Base-by-base conservation (phyloP, 768 basidiomycete species). In the Pleurotus pulmonarius region DNA sequence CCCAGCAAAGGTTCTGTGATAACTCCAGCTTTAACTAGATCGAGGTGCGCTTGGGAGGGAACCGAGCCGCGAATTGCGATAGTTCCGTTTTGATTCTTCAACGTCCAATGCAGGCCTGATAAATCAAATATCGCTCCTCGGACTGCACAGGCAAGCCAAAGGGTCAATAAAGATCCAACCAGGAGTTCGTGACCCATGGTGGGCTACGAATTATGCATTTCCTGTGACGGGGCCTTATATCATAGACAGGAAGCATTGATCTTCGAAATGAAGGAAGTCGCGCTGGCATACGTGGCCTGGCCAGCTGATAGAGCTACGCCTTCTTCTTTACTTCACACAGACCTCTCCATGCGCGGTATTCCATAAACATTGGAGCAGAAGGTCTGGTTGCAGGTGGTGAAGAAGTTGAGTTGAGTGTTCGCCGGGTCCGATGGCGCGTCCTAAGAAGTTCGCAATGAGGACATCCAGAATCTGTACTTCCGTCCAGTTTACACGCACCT, bases 31-130 rank as follows among this genome's bases (percentile, higher is more conserved):
- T 72, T 73, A 18, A 74, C 58, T 41, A 85, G 69, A 64, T 86
- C 81, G 45, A 83, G 68, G 58, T 85, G 82, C 4, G 70, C 77
- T 60, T 83, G 80, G 3, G 81, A 83, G 3, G 81, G 79, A 5
- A 83, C 70, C 3, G 70, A 67, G 16, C 73, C 81, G 4, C 82
- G 79, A 18, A 85, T 71, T n/a, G 73, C 70, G 41, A 84, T 79
- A 12, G 79, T 75, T 11, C 80, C 76, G 58, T 82, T 83, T 63
- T 75, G 69, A 63, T 83, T 83, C 58, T 69, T 73, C 46, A 85
- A 68, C 1, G 81, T 80, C 83, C 82, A 83, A 3, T 71, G 59
- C 38, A 83, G 69, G 13, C 70, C 64, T 13, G 79, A 75, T 25
- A 82, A 73, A 59, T 77, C 74, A 55, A 78, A 77, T 39, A 70